Conservation (phyloP, 2,329 filamentous ascomycete species). For the Dryadomyces quercivorus region DNA sequence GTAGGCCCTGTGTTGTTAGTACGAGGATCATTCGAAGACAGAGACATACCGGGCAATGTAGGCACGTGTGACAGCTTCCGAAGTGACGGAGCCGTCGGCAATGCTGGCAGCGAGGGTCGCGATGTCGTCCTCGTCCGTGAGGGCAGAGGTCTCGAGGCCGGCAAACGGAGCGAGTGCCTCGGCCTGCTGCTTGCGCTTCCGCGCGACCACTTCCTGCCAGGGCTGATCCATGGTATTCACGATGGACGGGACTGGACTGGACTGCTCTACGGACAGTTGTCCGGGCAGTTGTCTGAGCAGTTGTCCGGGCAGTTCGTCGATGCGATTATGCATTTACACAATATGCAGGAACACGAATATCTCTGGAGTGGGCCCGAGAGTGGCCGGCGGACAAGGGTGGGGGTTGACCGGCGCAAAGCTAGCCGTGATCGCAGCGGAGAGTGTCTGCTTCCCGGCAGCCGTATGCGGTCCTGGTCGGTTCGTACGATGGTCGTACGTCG, state of each 20-base stretch:
- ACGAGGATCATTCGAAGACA: too few relatives aligned
- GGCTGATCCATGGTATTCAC: background rate
- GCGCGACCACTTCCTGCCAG: conserved; percentile 4
- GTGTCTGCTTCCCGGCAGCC: background rate
- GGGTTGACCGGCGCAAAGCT: background rate
- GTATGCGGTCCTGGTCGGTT: background rate
- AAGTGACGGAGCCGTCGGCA: background rate
- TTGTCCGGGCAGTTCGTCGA: too few relatives aligned
- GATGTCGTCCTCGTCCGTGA: background rate
- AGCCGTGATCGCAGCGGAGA: background rate
- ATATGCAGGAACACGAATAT: background rate
- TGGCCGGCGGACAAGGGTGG: background rate
- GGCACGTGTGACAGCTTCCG: background rate
- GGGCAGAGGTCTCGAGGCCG: background rate
- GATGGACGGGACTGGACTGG: too few relatives aligned
- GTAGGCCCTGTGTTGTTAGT: conserved; percentile 20
- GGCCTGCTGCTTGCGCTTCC: background rate
- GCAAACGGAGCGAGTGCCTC: background rate
- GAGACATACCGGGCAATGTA: conserved; percentile 4
- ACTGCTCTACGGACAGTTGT: too few relatives aligned
- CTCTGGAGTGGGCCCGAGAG: background rate
- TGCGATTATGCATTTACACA: background rate
- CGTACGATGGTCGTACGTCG: conserved; percentile 2
- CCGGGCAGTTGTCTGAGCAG: too few relatives aligned
- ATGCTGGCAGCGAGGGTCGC: background rate